Conservation (phyloP, 148 eudicot genomes). For the Cornus controversa region DNA sequence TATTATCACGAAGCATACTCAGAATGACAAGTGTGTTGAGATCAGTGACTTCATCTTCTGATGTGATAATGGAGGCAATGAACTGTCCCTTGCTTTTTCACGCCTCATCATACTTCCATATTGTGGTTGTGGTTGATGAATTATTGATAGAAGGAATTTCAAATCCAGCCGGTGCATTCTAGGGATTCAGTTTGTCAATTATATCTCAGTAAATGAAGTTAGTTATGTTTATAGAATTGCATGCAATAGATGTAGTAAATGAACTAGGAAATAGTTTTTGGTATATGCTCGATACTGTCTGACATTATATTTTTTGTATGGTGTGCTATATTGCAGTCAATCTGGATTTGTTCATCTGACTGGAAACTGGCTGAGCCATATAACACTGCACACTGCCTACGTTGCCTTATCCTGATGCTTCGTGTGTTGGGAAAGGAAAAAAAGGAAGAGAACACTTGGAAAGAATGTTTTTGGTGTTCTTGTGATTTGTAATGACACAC, state of each 20-base stretch:
- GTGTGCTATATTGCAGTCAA: too few species aligned
- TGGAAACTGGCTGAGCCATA: too few species aligned
- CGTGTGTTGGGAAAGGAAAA: too few species aligned
- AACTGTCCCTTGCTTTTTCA: background rate
- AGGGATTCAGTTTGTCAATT: background rate
- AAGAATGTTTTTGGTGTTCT: too few species aligned
- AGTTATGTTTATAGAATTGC: background rate
- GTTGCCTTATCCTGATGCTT: too few species aligned
- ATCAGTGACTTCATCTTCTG: slow-evolving; percentile 74
- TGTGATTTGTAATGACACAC: too few species aligned
- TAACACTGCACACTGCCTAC: too few species aligned
- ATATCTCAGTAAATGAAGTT: too few species aligned
- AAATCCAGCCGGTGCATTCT: background rate
- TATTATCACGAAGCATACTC: slow-evolving; percentile 34
- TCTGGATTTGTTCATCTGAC: too few species aligned
- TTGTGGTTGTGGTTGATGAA: background rate
- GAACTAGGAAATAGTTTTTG: background rate
- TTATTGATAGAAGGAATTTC: background rate
- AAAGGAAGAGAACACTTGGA: too few species aligned
- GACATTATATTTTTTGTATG: too few species aligned
- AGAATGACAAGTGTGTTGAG: slow-evolving; percentile 26
- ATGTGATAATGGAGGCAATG: slow-evolving; percentile 1
- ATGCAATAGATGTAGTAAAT: background rate
- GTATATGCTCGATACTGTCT: too few species aligned
- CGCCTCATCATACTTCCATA: background rate